Base-by-base conservation (phyloP, 2,329 filamentous ascomycete genomes). In the Diplodia sapinea region DNA sequence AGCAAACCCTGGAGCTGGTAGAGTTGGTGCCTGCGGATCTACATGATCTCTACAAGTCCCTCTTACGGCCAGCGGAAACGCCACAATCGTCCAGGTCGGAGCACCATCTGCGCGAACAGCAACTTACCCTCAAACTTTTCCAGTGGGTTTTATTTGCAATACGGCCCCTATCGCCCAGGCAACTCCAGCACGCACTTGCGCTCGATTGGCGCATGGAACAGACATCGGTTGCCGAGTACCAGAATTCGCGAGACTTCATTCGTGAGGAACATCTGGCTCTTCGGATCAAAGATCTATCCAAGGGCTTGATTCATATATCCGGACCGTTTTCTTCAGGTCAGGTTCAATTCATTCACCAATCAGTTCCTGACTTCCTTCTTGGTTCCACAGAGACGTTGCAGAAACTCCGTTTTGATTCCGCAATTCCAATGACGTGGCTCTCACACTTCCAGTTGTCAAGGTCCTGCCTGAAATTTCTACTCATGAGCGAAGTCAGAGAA, bases 111-210 rank as follows among this genome's bases (percentile, higher is more conserved):
- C 54, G 11, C 8, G 54, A 56, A 26, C 17, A 23, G 8, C 4
- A 26, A 13, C n/a, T 1, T 13, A 38, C 17, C 12, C n/a, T 33
- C 4, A 56, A 56, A 31, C 33, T 56, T 17, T 56, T 56, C 20
- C 54, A 56, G n/a, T 56, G 54, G 54, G 17, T 56, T 13, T 7
- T 40, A 9, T 38, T 56, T 26, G 17, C 54, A 20, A 12, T 17
- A 5, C n/a, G 12, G 2, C 54, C 54, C 8, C 20, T 56, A 13
- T 7, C 33, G 5, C 54, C 54, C n/a, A 11, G 13, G 1, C 33
- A 56, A 40, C 54, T 56, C n/a, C 54, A 26, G 54, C 33, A 56
- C 12, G 54, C 54, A 13, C 54, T 56, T 8, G n/a, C n/a, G 15
- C 20, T 56, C 20, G 54, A 56, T 7, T 17, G 9, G 9, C 9